Evolutionary conservation across 1,139 yeast species (phyloP).

Genomic region (Lodderomyces pseudojiufengensis): DNA sequence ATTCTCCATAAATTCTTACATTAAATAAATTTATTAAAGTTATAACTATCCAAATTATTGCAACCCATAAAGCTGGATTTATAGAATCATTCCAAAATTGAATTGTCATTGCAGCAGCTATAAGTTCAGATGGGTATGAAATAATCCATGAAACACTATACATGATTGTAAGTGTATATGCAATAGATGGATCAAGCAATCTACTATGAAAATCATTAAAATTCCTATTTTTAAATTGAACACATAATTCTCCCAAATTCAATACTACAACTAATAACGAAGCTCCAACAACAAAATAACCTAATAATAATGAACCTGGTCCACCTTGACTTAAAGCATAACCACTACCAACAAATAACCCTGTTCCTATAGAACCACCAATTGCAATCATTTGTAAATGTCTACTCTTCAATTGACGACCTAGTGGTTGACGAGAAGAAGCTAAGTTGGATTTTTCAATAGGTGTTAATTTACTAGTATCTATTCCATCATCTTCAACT

Average conservation of each 20-base stretch:
- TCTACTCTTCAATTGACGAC: conserved; percentile 35
- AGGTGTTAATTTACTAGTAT: conserved; percentile 23
- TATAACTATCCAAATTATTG: conserved; percentile 36
- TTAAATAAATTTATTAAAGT: conserved; percentile 40
- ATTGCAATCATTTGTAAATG: conserved; percentile 46
- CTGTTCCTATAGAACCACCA: conserved; percentile 37
- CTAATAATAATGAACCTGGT: conserved; percentile 61
- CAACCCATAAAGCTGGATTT: conserved; percentile 45
- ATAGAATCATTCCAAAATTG: conserved; percentile 36
- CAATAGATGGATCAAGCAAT: conserved; percentile 63
- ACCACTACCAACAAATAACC: conserved; percentile 59
- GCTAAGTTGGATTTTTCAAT: conserved; percentile 37
- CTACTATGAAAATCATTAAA: conserved; percentile 55
- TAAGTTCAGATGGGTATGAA: conserved; percentile 42
- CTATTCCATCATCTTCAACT: conserved; percentile 40
- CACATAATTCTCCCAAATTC: conserved; percentile 60
- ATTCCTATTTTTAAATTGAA: conserved; percentile 55
- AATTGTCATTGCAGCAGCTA: conserved; percentile 43
- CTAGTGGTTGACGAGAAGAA: conserved; percentile 35
- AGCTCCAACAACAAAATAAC: conserved; percentile 40
- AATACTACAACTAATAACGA: conserved; percentile 52
- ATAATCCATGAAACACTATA: conserved; percentile 43
- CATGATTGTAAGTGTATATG: conserved; percentile 45
- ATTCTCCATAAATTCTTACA: conserved; percentile 47
- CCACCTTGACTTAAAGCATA: conserved; percentile 65